These are phyloP conservation scores for Carpinus fangiana DNA, from an alignment of 306 rosid genomes.

Conservation along the genomic window DNA sequence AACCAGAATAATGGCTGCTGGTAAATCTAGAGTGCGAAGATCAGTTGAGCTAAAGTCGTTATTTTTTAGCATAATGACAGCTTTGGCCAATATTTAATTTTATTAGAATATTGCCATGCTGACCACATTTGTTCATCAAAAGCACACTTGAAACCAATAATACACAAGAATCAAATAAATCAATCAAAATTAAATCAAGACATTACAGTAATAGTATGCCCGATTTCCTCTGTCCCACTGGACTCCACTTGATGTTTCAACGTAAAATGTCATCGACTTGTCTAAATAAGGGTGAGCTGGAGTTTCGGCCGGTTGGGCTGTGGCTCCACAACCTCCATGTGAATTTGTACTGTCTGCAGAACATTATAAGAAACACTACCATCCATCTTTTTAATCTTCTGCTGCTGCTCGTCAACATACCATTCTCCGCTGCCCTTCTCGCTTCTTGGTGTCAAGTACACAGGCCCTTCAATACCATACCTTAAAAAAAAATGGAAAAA, in stretches of 20 bases:
- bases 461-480: constrained; percentile 94
- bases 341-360: constrained; percentile 69
- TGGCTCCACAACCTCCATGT: constrained; percentile 97
- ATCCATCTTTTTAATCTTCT: constrained; percentile 84
- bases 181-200: neutral
- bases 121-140: neutral
- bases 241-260: neutral
- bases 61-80: too few relatives aligned
- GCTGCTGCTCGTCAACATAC: constrained; percentile 82
- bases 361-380: constrained; percentile 68
- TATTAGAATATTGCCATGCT: neutral
- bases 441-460: constrained; percentile 63
- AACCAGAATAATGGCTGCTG: too few relatives aligned
- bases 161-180: neutral
- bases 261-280: neutral
- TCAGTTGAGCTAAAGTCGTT: too few relatives aligned
- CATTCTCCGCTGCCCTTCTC: constrained; percentile 87
- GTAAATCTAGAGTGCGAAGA: too few relatives aligned
- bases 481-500: constrained; percentile 29
- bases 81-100: too few relatives aligned
- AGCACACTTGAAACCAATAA: neutral
- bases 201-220: constrained; percentile 6
- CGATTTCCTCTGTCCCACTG: neutral
- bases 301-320: constrained; percentile 91
- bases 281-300: constrained; percentile 66